phyloP scores from a whole-genome alignment of 768 basidiomycete species.

The Agaricus blazei region DNA sequence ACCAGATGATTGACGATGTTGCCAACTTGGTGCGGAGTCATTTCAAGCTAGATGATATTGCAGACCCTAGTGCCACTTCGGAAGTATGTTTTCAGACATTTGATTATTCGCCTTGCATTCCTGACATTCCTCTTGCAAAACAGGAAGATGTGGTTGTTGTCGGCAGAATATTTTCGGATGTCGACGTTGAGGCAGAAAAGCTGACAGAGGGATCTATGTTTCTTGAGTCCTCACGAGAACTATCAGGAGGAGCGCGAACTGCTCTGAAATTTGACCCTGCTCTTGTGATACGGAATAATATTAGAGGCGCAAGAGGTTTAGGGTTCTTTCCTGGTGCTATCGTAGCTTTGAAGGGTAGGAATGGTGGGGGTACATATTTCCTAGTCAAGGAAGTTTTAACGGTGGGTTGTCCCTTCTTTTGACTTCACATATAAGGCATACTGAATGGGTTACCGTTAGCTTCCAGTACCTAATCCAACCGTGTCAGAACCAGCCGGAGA shows the following conservation, averaged over 20 bases:
- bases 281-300: conserved; percentile 60
- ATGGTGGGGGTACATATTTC: conserved; percentile 89
- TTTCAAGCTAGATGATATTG: conserved; percentile 70
- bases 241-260: conserved; percentile 61
- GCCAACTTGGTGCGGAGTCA: conserved; percentile 66
- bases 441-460: conserved; percentile 29
- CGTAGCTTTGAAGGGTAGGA: conserved; percentile 80
- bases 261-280: conserved; percentile 65
- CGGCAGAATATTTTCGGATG: conserved; percentile 70
- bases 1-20: conserved; percentile 84
- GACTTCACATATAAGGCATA: not conserved
- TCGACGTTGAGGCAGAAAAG: conserved; percentile 58
- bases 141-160: conserved; percentile 66
- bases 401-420: conserved; percentile 40
- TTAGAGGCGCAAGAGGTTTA: conserved; percentile 55
- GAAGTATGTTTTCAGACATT: conserved; percentile 27
- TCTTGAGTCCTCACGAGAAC: conserved; percentile 80
- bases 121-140: conserved; percentile 1
- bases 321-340: conserved; percentile 89
- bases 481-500: conserved; percentile 19
- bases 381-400: conserved; percentile 74
- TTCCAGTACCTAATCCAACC: conserved; percentile 55
- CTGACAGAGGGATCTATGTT: conserved; percentile 69
- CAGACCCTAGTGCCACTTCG: conserved; percentile 56
- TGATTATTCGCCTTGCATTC: conserved; percentile 1